These are phyloP conservation scores for Diaporthe ilicicola DNA, from an alignment of 2,329 filamentous ascomycete species.

Conservation along the genomic window DNA sequence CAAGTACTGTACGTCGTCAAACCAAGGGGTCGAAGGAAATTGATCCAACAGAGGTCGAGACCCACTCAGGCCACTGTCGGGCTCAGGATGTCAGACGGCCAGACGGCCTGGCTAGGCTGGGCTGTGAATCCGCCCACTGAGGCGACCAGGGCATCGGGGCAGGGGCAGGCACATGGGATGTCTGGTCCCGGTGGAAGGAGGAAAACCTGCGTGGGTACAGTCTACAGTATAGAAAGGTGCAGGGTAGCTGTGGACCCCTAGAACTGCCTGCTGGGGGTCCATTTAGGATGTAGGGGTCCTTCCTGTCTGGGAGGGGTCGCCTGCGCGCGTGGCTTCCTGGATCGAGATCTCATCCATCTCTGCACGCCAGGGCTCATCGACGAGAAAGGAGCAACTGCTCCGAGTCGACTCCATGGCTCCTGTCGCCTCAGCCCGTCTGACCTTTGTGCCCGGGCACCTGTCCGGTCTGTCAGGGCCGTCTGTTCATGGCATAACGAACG, in stretches of 20 bases:
- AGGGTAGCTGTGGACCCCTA: background rate
- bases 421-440: too few species aligned
- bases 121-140: too few species aligned
- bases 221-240: too few species aligned
- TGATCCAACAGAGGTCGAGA: background rate
- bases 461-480: background rate
- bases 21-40: constrained; percentile 7
- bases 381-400: constrained; percentile 8
- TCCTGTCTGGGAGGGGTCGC: constrained; percentile 21
- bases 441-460: background rate
- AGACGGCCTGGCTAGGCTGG: background rate
- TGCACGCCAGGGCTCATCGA: background rate
- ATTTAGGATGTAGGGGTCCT: constrained; percentile 11
- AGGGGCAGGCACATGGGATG: constrained; percentile 3
- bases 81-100: background rate
- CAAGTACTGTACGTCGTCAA: background rate
- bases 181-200: background rate
- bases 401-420: background rate
- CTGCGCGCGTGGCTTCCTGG: background rate
- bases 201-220: too few species aligned
- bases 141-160: background rate
- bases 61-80: constrained; percentile 6
- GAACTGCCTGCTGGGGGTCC: constrained; percentile 9
- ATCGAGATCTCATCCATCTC: constrained; percentile 15
- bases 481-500: background rate